Percentiles rank a stretch among this genome's conserved stretches.
Evolutionary conservation across 2,329 filamentous ascomycete species (phyloP).

Genomic region (Colletotrichum musae): DNA sequence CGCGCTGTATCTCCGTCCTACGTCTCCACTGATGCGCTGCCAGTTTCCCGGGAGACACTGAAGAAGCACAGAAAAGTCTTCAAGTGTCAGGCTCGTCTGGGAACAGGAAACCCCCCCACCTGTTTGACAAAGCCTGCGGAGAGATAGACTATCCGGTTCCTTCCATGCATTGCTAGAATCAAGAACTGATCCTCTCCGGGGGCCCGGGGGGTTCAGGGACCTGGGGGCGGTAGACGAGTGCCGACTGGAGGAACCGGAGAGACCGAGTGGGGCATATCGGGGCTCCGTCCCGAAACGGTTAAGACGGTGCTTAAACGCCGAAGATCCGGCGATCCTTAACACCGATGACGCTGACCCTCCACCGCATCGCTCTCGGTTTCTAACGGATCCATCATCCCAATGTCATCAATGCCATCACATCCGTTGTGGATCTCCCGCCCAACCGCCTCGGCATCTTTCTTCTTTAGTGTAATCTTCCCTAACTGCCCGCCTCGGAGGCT

Average conservation of each 20-base stretch:
- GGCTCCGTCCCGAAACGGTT: background rate
- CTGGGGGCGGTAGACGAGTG: conserved; percentile 23
- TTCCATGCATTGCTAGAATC: conserved; percentile 36
- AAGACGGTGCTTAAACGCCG: background rate
- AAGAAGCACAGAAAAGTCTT: conserved; percentile 27
- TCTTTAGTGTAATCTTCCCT: background rate
- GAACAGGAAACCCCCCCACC: background rate
- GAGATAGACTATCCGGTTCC: conserved; percentile 36
- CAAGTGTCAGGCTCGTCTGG: background rate
- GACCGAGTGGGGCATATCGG: conserved; percentile 23
- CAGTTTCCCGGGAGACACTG: background rate
- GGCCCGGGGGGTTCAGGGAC: conserved; percentile 14
- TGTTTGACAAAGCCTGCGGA: conserved; percentile 33
- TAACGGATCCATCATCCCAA: too few species aligned
- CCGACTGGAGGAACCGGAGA: conserved; percentile 29
- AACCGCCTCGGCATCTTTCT: conserved; percentile 27
- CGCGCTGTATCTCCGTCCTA: too few species aligned
- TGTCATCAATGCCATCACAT: background rate
- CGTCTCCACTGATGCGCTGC: conserved; percentile 13
- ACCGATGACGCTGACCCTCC: too few species aligned
- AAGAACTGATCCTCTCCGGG: background rate
- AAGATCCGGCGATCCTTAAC: too few species aligned
- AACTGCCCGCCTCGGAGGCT: background rate
- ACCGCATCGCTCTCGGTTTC: conserved; percentile 8
- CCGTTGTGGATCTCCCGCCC: conserved; percentile 8